A percentile compares a stretch with the other conserved stretches of the same genome.
These are phyloP conservation scores for Melanogaster broomeanus DNA, from an alignment of 768 basidiomycete species.

Conservation along the genomic window DNA sequence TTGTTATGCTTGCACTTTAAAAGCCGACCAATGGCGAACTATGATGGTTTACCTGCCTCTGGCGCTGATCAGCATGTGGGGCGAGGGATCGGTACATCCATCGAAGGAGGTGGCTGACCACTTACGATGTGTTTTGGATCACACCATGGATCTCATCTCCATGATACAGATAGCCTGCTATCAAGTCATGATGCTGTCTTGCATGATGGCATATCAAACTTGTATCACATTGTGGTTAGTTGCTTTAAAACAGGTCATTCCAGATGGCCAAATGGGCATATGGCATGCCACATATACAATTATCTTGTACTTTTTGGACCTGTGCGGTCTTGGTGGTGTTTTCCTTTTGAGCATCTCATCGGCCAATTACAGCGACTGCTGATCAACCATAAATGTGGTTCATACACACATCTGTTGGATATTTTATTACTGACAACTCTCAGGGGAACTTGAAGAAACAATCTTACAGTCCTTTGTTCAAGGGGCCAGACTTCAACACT, in stretches of 20 bases:
- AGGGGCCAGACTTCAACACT: conserved; percentile 10
- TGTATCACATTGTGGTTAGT: conserved; percentile 19
- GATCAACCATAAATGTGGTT: conserved; percentile 34
- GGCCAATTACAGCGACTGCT: conserved; percentile 35
- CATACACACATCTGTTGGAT: neutral
- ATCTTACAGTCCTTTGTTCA: conserved; percentile 13
- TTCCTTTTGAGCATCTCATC: conserved; percentile 39
- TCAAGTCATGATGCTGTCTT: conserved; percentile 7
- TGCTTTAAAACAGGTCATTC: conserved; percentile 19
- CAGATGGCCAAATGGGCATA: conserved; percentile 32
- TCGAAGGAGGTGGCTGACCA: neutral
- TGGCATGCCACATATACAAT: too few species aligned
- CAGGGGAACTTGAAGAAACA: conserved; percentile 9
- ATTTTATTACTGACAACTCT: conserved; percentile 9
- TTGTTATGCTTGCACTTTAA: too few species aligned
- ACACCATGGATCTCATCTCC: conserved; percentile 32
- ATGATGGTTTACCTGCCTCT: conserved; percentile 18
- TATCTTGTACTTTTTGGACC: conserved; percentile 38
- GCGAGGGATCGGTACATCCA: neutral
- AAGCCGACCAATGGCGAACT: too few species aligned
- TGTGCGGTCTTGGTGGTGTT: conserved; percentile 41
- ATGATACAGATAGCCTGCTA: conserved; percentile 21
- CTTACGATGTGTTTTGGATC: conserved; percentile 14
- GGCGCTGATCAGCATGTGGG: conserved; percentile 21
- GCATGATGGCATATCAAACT: conserved; percentile 4